Base-by-base conservation (phyloP, 108 stramenopile species). In the Skeletonema costatum region DNA sequence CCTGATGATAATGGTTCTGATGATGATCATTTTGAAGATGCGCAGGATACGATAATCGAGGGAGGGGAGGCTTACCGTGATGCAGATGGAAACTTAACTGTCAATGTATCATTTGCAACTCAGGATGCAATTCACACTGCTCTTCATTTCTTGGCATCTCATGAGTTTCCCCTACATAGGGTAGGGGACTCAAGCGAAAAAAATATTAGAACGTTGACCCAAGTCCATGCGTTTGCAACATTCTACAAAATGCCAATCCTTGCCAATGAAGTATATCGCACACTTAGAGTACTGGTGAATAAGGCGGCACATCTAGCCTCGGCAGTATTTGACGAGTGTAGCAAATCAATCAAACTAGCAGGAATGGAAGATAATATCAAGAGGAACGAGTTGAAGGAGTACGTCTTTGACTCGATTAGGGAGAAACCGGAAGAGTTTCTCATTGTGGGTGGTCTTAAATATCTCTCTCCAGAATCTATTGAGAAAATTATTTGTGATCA, bases 271-370 rank as follows among this genome's bases (percentile, higher is more conserved):
- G 75, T 60, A 13, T 36, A 61, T 53, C 41, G 75, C 39, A 50
- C 44, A 6, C 66, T 59, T 32, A 48, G 67, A 10, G 25, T 66
- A 19, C 46, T 76, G 32, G 61, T 76, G n/a, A 76, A 76, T 62
- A 73, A 73, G 44, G 36, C 9, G 32, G 29, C 60, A 8, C 31
- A 33, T 13, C 31, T 68, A 21, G 58, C 33, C 13, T 68, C 66
- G 60, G 75, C 60, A 5, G 59, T 46, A 25, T 76, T 76, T 62
- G 75, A 76, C 68, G 75, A 76, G 41, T 44, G 66, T 14, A 68
- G 8, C 14, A 66, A 30, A 61, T 62, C 53, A 8, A 60, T 25
- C 38, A 70, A 70, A 16, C 29, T 35, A 38, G 59, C 9, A 39
- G 70, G 70, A 59, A 39, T 21, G 58, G 70, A 59, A 17, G 29